Evolutionary conservation across 441 rosid species (phyloP).

Genomic region (Adansonia rubrostipa): DNA sequence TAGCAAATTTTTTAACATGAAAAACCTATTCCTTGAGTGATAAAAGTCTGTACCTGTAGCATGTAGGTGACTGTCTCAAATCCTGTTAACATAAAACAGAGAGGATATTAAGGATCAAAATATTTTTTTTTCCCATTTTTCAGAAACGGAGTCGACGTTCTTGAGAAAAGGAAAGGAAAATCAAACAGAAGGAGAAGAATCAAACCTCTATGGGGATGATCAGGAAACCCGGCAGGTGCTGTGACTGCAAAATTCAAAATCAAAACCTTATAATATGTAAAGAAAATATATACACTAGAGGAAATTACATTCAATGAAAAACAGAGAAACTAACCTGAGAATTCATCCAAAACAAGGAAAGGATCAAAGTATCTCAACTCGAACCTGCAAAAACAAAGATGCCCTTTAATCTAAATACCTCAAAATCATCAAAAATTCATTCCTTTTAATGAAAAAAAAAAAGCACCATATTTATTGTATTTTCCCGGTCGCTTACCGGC

Average conservation of each 20-base stretch:
- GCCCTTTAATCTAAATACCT: slow-evolving; percentile 29
- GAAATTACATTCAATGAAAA: slow-evolving; percentile 10
- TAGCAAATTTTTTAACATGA: background rate
- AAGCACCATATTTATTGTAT: background rate
- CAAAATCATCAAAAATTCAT: slow-evolving; percentile 11
- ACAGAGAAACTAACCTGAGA: slow-evolving; percentile 67
- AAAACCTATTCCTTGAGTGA: background rate
- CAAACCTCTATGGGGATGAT: slow-evolving; percentile 94
- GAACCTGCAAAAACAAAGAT: slow-evolving; percentile 52
- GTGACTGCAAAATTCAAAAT: slow-evolving; percentile 51
- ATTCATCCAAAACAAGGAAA: slow-evolving; percentile 85
- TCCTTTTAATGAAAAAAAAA: slow-evolving; percentile 5
- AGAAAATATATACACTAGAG: background rate
- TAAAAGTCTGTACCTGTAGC: slow-evolving; percentile 65
- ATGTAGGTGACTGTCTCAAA: slow-evolving; percentile 95
- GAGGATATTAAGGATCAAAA: slow-evolving; percentile 23
- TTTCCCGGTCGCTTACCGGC: slow-evolving; percentile 49
- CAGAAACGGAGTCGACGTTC: background rate
- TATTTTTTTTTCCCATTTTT: background rate
- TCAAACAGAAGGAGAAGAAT: background rate
- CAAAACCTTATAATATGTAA: background rate
- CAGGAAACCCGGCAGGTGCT: slow-evolving; percentile 91
- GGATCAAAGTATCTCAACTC: slow-evolving; percentile 88
- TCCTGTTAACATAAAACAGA: slow-evolving; percentile 49
- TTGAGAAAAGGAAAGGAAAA: background rate